phyloP scores from a whole-genome alignment of 306 rosid species.

The Carpinus viminea region DNA sequence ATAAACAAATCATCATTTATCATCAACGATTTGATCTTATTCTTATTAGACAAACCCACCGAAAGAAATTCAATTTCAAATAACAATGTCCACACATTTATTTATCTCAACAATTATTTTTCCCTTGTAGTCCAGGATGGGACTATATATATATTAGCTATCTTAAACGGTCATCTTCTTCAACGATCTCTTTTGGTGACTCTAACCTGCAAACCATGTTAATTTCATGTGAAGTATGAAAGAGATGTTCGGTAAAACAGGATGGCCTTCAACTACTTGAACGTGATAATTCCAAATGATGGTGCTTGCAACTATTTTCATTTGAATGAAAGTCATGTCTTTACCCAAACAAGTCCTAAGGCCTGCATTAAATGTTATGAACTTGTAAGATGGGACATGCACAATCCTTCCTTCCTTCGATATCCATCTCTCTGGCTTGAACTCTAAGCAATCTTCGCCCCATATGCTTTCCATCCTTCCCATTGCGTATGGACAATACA shows the following conservation, averaged over 20 bases:
- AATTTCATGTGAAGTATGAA: constrained; percentile 36
- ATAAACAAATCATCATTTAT: too few relatives aligned
- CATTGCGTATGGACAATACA: constrained; percentile 42
- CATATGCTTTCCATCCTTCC: constrained; percentile 54
- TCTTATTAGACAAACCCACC: too few relatives aligned
- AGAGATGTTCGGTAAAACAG: constrained; percentile 15
- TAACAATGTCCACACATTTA: too few relatives aligned
- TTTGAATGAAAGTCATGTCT: constrained; percentile 37
- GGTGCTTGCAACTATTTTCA: constrained; percentile 42
- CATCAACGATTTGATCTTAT: too few relatives aligned
- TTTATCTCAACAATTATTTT: too few relatives aligned
- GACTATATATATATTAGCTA: too few relatives aligned
- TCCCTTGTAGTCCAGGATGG: too few relatives aligned
- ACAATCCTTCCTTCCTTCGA: constrained; percentile 27
- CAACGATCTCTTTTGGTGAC: constrained; percentile 10
- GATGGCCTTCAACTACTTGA: constrained; percentile 18
- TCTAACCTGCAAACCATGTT: constrained; percentile 32
- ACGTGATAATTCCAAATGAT: constrained; percentile 29
- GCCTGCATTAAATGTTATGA: constrained; percentile 51
- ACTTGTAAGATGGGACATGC: constrained; percentile 49
- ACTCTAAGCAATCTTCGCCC: constrained; percentile 57
- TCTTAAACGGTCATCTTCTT: neutral
- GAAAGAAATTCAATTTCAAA: too few relatives aligned
- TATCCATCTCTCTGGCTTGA: constrained; percentile 72
- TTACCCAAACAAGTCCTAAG: constrained; percentile 60